Conservation (phyloP, 1,284 basidiomycete genomes). For the Coniophora puteana region DNA sequence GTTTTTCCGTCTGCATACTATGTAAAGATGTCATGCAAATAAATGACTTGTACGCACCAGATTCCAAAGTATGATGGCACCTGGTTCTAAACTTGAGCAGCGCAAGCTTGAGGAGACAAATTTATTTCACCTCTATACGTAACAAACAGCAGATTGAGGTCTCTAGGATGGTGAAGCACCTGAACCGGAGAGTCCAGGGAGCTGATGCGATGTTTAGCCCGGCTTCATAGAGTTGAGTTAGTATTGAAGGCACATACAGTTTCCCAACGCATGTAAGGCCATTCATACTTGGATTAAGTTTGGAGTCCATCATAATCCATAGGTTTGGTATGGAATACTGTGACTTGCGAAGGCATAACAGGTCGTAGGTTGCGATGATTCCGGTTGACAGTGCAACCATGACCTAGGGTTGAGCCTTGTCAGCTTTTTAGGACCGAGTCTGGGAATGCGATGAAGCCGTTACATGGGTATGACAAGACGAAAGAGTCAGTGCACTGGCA, state of each 20-base stretch:
- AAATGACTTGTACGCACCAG: slow-evolving; percentile 42
- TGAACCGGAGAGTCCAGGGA: slow-evolving; percentile 49
- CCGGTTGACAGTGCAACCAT: slow-evolving; percentile 58
- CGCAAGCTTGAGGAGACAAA: slow-evolving; percentile 2
- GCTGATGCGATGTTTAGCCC: too few species aligned
- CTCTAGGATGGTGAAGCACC: slow-evolving; percentile 71
- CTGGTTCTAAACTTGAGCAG: slow-evolving; percentile 31
- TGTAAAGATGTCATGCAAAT: not conserved
- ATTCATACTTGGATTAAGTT: too few species aligned
- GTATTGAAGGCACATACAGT: not conserved
- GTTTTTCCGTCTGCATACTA: slow-evolving; percentile 47
- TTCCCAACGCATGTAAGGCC: too few species aligned
- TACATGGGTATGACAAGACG: slow-evolving; percentile 76
- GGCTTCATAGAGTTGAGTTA: too few species aligned
- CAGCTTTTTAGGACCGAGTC: not conserved
- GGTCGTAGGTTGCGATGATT: slow-evolving; percentile 66
- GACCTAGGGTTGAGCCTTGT: too few species aligned
- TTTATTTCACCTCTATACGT: slow-evolving; percentile 72
- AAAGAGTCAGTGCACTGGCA: slow-evolving; percentile 55
- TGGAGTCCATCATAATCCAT: slow-evolving; percentile 75
- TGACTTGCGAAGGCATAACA: slow-evolving; percentile 62
- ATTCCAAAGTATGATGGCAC: slow-evolving; percentile 73
- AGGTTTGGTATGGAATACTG: slow-evolving; percentile 67
- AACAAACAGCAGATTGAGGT: slow-evolving; percentile 78
- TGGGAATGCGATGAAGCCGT: slow-evolving; percentile 20